These are phyloP conservation scores for Hsuehochloa calcarea DNA, from an alignment of 176 grass and related monocot genomes.

Conservation along the genomic window DNA sequence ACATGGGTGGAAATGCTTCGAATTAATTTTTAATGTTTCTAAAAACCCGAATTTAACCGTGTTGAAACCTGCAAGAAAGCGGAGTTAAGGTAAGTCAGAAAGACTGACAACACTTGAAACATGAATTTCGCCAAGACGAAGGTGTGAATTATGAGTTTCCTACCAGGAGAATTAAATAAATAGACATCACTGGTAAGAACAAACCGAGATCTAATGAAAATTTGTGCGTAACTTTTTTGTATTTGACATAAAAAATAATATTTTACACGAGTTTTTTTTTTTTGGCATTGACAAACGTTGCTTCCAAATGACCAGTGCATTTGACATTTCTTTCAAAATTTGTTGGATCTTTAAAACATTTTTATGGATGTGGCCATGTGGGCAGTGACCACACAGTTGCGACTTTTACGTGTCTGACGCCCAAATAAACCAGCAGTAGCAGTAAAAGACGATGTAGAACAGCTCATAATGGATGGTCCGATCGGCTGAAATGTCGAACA, in stretches of 20 bases:
- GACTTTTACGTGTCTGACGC: neutral
- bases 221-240: too few species aligned
- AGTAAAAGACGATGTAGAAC: neutral
- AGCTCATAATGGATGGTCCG: neutral
- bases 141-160: neutral
- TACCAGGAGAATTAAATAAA: too few species aligned
- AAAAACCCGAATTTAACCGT: neutral
- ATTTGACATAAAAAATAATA: too few species aligned
- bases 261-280: neutral
- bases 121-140: neutral
- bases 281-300: neutral
- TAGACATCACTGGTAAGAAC: too few species aligned
- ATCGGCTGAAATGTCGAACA: neutral
- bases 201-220: too few species aligned
- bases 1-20: neutral
- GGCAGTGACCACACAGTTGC: neutral
- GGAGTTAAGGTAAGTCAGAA: too few species aligned
- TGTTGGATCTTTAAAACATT: neutral
- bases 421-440: neutral
- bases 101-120: neutral
- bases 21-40: neutral
- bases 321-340: neutral
- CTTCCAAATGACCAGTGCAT: neutral
- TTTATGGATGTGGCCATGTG: neutral
- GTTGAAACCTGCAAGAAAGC: neutral